Conservation (phyloP, 192 early-diverging fungal species). For the Phycomyces blakesleeanus region DNA sequence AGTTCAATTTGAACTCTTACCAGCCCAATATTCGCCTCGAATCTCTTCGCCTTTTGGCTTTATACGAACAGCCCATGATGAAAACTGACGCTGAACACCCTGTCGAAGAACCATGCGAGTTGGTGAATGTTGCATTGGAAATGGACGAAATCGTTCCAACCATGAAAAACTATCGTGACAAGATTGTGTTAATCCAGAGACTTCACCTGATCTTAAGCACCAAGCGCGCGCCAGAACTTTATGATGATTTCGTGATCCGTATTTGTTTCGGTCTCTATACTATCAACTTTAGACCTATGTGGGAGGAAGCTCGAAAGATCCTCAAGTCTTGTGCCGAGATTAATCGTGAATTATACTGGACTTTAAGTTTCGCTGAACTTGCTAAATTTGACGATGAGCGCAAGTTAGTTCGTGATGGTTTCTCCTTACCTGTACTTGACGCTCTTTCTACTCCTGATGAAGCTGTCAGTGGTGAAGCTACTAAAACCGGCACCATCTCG, state of each 20-base stretch:
- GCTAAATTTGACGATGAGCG: constrained; percentile 56
- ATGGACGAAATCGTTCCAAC: constrained; percentile 64
- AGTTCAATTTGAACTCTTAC: constrained; percentile 57
- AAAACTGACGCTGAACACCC: constrained; percentile 31
- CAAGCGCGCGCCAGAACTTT: constrained; percentile 65
- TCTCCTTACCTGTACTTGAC: constrained; percentile 36
- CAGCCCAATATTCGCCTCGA: constrained; percentile 55
- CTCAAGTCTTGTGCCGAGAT: constrained; percentile 50
- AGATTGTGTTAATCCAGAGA: constrained; percentile 68
- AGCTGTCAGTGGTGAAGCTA: constrained; percentile 19
- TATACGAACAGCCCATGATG: constrained; percentile 63
- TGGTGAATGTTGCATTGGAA: constrained; percentile 51
- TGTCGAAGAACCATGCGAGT: constrained; percentile 37
- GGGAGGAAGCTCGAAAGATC: constrained; percentile 68
- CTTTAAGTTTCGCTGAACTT: constrained; percentile 50
- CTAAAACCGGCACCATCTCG: constrained; percentile 38
- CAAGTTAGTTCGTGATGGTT: constrained; percentile 50
- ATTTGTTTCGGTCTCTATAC: constrained; percentile 69
- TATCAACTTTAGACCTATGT: constrained; percentile 80
- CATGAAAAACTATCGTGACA: constrained; percentile 74
- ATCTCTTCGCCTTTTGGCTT: constrained; percentile 63
- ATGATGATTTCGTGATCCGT: constrained; percentile 60
- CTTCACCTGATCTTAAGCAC: constrained; percentile 61
- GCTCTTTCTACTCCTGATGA: constrained; percentile 25
- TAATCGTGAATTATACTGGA: constrained; percentile 61